Percentiles rank a stretch among this genome's conserved stretches.
phyloP scores from a whole-genome alignment of 2,329 filamentous ascomycete genomes.

The Aurifilum marmelostoma region DNA sequence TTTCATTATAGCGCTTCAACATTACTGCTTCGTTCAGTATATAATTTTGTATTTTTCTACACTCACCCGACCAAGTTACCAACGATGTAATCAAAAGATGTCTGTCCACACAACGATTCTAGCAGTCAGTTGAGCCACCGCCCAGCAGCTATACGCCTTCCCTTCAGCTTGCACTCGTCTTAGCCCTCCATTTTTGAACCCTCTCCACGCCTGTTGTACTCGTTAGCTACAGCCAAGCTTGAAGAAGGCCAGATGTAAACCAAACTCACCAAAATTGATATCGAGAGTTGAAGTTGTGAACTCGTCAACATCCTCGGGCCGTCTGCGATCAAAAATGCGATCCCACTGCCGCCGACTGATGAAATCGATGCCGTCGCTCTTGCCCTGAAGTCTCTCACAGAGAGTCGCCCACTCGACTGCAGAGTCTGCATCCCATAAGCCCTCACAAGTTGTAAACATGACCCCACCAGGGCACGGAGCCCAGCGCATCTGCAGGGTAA shows the following conservation, averaged over 20 bases:
- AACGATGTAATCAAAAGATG: no score
- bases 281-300: slow-evolving; percentile 26
- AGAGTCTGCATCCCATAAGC: slow-evolving; percentile 32
- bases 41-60: no score
- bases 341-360: slow-evolving; percentile 16
- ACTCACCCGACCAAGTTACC: no score
- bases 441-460: slow-evolving; percentile 33
- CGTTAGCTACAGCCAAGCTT: background rate
- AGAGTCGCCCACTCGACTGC: slow-evolving; percentile 33
- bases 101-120: background rate
- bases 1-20: no score
- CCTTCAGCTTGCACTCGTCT: background rate
- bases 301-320: slow-evolving; percentile 28
- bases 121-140: background rate
- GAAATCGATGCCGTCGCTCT: slow-evolving; percentile 23
- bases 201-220: background rate
- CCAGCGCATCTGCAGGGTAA: slow-evolving; percentile 28
- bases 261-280: slow-evolving; percentile 19
- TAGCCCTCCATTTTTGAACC: background rate
- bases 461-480: slow-evolving; percentile 32
- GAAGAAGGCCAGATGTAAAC: background rate
- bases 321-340: slow-evolving; percentile 23
- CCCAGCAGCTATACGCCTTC: background rate
- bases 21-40: no score
- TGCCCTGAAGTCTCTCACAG: slow-evolving; percentile 8